Conservation (phyloP, 495 filamentous ascomycete genomes). For the Aspergillus baeticus region DNA sequence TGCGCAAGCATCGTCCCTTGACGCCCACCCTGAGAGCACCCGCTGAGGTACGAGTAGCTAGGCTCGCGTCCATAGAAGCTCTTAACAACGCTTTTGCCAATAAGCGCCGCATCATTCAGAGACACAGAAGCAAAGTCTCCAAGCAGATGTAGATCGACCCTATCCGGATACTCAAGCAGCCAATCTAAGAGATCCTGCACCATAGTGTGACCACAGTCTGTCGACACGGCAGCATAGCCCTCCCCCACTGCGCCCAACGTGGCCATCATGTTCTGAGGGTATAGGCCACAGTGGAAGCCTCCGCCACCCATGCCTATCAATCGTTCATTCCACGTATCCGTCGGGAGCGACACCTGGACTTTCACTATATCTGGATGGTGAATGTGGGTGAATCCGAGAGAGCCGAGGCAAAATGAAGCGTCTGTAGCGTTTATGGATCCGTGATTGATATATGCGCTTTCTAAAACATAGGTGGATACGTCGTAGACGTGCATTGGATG, state of each 20-base stretch:
- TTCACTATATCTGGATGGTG: slow-evolving; percentile 33
- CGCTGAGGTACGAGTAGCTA: slow-evolving; percentile 42
- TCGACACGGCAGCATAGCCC: slow-evolving; percentile 42
- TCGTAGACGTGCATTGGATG: background rate
- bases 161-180: slow-evolving; percentile 38
- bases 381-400: slow-evolving; percentile 42
- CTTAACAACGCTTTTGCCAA: slow-evolving; percentile 18
- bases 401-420: slow-evolving; percentile 41
- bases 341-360: slow-evolving; percentile 39
- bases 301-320: slow-evolving; percentile 44
- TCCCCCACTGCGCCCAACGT: slow-evolving; percentile 26
- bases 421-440: slow-evolving; percentile 6
- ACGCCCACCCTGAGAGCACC: slow-evolving; percentile 47
- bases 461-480: background rate
- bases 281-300: slow-evolving; percentile 31
- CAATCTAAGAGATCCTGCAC: slow-evolving; percentile 19
- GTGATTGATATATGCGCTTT: slow-evolving; percentile 9
- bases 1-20: slow-evolving; percentile 43
- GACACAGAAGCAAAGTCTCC: slow-evolving; percentile 40
- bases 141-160: slow-evolving; percentile 36
- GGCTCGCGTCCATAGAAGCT: slow-evolving; percentile 19
- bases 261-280: slow-evolving; percentile 21
- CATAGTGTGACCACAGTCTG: slow-evolving; percentile 36
- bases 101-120: slow-evolving; percentile 29
- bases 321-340: slow-evolving; percentile 36